A percentile compares a stretch with the other conserved stretches of the same genome.
Evolutionary conservation across 2,329 filamentous ascomycete species (phyloP).

Genomic region (Blumeriella jaapii): DNA sequence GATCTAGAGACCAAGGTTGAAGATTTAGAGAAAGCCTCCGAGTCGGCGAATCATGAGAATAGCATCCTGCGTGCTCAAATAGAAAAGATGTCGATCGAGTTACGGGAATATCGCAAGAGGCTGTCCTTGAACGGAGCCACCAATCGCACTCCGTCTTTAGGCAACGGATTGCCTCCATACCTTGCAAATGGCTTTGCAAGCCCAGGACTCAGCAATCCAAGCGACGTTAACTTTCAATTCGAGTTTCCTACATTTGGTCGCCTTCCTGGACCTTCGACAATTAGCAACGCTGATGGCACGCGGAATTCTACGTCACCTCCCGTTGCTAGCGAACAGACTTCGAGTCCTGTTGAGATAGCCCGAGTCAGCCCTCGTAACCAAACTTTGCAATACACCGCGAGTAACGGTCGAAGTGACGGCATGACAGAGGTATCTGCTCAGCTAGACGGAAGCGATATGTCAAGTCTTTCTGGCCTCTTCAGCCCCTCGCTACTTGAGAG

Average conservation of each 20-base stretch:
- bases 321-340: slow-evolving; percentile 8
- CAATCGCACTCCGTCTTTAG: slow-evolving; percentile 14
- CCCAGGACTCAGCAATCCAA: slow-evolving; percentile 45
- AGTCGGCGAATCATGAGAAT: slow-evolving; percentile 78
- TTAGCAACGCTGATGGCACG: slow-evolving; percentile 10
- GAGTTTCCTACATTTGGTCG: slow-evolving; percentile 92
- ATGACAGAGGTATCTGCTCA: slow-evolving; percentile 17
- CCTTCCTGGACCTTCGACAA: slow-evolving; percentile 38
- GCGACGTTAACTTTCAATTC: slow-evolving; percentile 79
- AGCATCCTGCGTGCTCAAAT: slow-evolving; percentile 73
- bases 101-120: slow-evolving; percentile 84
- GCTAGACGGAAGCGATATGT: slow-evolving; percentile 31
- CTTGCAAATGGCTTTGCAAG: slow-evolving; percentile 36
- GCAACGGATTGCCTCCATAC: slow-evolving; percentile 18
- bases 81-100: slow-evolving; percentile 72
- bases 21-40: slow-evolving; percentile 70
- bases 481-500: slow-evolving; percentile 41
- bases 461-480: slow-evolving; percentile 47
- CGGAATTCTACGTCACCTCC: slow-evolving; percentile 19
- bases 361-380: slow-evolving; percentile 22
- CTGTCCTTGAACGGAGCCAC: slow-evolving; percentile 44
- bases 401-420: slow-evolving; percentile 27
- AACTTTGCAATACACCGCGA: slow-evolving; percentile 23
- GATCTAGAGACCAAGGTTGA: slow-evolving; percentile 71
- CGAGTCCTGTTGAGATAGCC: slow-evolving; percentile 17